phyloP scores from a whole-genome alignment of 2,329 filamentous ascomycete species.

The Chaetomium olivaceum region DNA sequence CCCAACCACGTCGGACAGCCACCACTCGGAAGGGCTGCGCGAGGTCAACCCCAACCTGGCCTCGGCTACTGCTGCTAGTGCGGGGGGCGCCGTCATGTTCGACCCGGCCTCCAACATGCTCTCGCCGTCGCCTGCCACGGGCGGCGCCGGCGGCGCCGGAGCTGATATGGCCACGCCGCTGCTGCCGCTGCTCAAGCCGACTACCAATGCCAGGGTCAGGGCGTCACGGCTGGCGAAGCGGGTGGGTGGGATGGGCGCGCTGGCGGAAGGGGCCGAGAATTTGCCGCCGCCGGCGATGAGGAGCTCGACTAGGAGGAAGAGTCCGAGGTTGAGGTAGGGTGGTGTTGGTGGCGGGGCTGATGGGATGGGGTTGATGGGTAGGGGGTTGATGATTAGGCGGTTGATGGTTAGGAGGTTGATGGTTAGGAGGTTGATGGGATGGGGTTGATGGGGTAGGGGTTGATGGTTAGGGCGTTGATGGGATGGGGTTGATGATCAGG shows the following conservation, averaged over 20 bases:
- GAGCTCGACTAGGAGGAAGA: slow-evolving; percentile 55
- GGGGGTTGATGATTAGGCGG: too few species aligned
- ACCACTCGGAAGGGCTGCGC: slow-evolving; percentile 49
- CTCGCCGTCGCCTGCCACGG: not conserved
- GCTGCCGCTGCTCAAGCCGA: slow-evolving; percentile 52
- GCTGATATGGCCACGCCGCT: slow-evolving; percentile 39
- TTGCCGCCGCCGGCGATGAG: slow-evolving; percentile 49
- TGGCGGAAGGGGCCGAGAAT: slow-evolving; percentile 54
- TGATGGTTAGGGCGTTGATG: too few species aligned
- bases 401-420: too few species aligned
- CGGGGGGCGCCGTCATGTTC: slow-evolving; percentile 41
- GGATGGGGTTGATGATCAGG: too few species aligned
- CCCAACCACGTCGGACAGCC: slow-evolving; percentile 12
- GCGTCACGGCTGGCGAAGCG: slow-evolving; percentile 38
- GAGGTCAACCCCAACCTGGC: slow-evolving; percentile 55
- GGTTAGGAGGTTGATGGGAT: too few species aligned
- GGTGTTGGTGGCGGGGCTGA: not conserved
- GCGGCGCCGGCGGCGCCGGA: slow-evolving; percentile 34
- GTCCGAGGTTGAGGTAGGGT: slow-evolving; percentile 47
- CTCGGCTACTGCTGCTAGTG: too few species aligned
- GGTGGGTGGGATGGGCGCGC: slow-evolving; percentile 28
- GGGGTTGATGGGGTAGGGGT: too few species aligned
- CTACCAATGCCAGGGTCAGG: slow-evolving; percentile 35
- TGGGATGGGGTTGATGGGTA: not conserved
- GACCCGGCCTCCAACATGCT: slow-evolving; percentile 47